These are phyloP conservation scores for Phytophthora nicotianae DNA, from an alignment of 352 stramenopile genomes.

Conservation along the genomic window DNA sequence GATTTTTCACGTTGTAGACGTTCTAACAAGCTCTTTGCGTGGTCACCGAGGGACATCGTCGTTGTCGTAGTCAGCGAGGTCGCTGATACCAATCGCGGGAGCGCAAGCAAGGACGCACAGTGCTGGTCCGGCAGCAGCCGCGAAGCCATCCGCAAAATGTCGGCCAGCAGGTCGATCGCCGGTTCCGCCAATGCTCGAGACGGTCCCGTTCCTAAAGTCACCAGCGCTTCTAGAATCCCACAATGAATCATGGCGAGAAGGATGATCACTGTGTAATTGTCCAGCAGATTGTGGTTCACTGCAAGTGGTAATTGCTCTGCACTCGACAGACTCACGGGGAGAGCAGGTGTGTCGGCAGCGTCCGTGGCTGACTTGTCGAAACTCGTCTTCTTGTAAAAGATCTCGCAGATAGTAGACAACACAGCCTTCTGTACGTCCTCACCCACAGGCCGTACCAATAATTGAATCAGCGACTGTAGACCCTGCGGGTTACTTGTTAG, in stretches of 20 bases:
- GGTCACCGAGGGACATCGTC: constrained; percentile 70
- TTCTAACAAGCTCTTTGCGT: constrained; percentile 77
- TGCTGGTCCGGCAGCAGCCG: constrained; percentile 85
- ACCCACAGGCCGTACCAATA: constrained; percentile 86
- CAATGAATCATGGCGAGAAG: constrained; percentile 88
- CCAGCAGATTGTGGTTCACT: constrained; percentile 81
- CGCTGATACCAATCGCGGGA: constrained; percentile 80
- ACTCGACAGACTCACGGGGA: constrained; percentile 75
- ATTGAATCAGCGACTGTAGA: constrained; percentile 83
- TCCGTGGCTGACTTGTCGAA: constrained; percentile 71
- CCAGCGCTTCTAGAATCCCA: constrained; percentile 79
- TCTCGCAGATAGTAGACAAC: constrained; percentile 88
- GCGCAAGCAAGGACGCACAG: constrained; percentile 75
- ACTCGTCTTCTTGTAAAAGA: constrained; percentile 87
- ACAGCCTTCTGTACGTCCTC: constrained; percentile 91
- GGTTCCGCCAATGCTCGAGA: constrained; percentile 79
- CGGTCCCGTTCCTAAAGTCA: constrained; percentile 79
- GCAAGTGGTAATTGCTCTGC: constrained; percentile 65
- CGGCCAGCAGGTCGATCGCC: constrained; percentile 82
- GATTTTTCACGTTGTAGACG: constrained; percentile 83
- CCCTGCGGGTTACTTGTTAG: constrained; percentile 89
- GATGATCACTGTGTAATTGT: constrained; percentile 90
- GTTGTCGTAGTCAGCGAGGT: constrained; percentile 78
- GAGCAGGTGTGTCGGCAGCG: constrained; percentile 45
- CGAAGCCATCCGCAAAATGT: constrained; percentile 86